These are phyloP conservation scores for Saccharomycopsis vini DNA, from an alignment of 805 yeast species.

Conservation along the genomic window DNA sequence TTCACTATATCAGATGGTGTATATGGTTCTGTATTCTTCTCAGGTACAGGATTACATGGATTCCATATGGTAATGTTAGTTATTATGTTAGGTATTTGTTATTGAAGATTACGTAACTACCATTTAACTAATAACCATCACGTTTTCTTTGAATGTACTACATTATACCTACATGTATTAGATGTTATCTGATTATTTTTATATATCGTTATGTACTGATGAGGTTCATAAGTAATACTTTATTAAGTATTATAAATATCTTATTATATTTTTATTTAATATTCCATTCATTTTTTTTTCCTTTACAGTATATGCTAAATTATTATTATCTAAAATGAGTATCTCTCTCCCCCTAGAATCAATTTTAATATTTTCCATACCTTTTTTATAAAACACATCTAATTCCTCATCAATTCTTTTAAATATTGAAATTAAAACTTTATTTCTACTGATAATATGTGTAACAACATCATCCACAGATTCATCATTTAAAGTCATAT, in stretches of 20 bases:
- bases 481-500: no score
- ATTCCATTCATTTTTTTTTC: neutral
- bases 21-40: slow-evolving; percentile 23
- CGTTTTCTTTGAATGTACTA: slow-evolving; percentile 23
- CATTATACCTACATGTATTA: slow-evolving; percentile 23
- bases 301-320: slow-evolving; percentile 17
- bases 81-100: slow-evolving; percentile 20
- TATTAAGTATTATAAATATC: neutral
- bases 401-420: no score
- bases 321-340: no score
- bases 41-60: slow-evolving; percentile 24
- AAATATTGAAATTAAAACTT: no score
- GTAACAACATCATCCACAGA: no score
- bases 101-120: slow-evolving; percentile 21
- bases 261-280: neutral
- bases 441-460: no score
- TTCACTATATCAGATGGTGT: slow-evolving; percentile 25
- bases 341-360: no score
- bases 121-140: slow-evolving; percentile 23
- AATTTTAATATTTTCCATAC: no score
- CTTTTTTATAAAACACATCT: no score
- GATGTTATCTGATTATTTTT: slow-evolving; percentile 26
- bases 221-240: slow-evolving; percentile 25
- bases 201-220: slow-evolving; percentile 23
- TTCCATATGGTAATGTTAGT: slow-evolving; percentile 23